A percentile compares a stretch with the other conserved stretches of the same genome.
Evolutionary conservation across 2,329 filamentous ascomycete species (phyloP).

Genomic region (Trichoderma breve): DNA sequence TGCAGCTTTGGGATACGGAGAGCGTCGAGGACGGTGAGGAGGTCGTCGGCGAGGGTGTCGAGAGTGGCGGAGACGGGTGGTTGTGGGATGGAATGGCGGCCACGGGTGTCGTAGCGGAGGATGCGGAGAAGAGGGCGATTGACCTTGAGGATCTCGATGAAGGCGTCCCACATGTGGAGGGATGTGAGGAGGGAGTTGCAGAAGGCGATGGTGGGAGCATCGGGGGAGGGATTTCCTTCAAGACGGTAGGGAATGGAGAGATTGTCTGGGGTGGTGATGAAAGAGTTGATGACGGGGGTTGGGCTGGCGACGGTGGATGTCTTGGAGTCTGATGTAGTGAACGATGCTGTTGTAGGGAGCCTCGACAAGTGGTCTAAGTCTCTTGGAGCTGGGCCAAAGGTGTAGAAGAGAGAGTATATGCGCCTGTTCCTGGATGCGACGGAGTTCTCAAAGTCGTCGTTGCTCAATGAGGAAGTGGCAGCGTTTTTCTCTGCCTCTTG

Average conservation of each 20-base stretch:
- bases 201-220: constrained; percentile 71
- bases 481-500: constrained; percentile 62
- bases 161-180: constrained; percentile 76
- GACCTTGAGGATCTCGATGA: constrained; percentile 61
- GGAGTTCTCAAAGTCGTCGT: constrained; percentile 57
- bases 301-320: constrained; percentile 54
- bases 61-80: constrained; percentile 55
- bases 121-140: constrained; percentile 66
- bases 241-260: constrained; percentile 70
- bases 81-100: constrained; percentile 53
- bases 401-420: constrained; percentile 71
- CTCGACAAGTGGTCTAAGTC: constrained; percentile 60
- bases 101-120: constrained; percentile 74
- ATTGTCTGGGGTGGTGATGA: constrained; percentile 65
- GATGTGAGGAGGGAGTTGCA: constrained; percentile 79
- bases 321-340: constrained; percentile 52
- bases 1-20: constrained; percentile 67
- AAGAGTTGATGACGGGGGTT: constrained; percentile 62
- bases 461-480: constrained; percentile 55
- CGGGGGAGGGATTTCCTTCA: constrained; percentile 65
- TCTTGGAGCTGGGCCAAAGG: constrained; percentile 72
- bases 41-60: constrained; percentile 65
- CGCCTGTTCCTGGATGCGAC: constrained; percentile 58
- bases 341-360: constrained; percentile 48
- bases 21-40: constrained; percentile 63